Base-by-base conservation (phyloP, 805 yeast genomes). In the Wickerhamomyces chambardii region DNA sequence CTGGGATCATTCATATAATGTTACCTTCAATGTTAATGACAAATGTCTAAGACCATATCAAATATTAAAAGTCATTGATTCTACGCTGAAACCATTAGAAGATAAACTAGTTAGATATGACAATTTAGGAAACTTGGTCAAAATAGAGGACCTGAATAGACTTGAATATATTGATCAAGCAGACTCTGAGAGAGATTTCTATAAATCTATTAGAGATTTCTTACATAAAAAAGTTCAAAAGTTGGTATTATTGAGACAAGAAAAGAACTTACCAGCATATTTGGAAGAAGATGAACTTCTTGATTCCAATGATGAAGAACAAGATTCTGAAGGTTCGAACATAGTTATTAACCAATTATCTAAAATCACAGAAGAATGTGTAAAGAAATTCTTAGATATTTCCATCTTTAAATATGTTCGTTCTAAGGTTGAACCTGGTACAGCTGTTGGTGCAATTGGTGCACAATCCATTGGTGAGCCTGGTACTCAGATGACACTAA, bases 401-500 rank as follows among this genome's bases (percentile, higher is more conserved):
- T 84, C 97, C 46, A 68, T 90, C 40, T 64, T 66, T 46, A 92
- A 92, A 61, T 92, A 92, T 53, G 75, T 76, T 36, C 71, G 81
- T 46, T 96, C 98, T 7, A 80, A 79, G 61, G 97, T 92, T 15
- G 98, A 92, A 58, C 98, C 98, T 2, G 98, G 97, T 42, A 92
- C 98, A 4, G 98, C 98, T 3, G 97, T 92, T 36, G 98, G 98
- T 46, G 97, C 98, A 18, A 89, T 92, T 62, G 98, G 97, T 47
- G 98, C 98, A 0, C 98, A 92, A 57, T 85, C 96, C 30, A 92
- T 92, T 66, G 98, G 98, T 64, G 98, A 90, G 56, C 98, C 98
- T 17, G 98, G 97, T 58, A 92, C 98, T 1, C 98, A 92, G 64
- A 92, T 92, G 98, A 92, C 98, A 5, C 71, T 83, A 54, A 83